phyloP scores from a whole-genome alignment of 164 flowering plant genomes.

The Nymphaea thermarum region DNA sequence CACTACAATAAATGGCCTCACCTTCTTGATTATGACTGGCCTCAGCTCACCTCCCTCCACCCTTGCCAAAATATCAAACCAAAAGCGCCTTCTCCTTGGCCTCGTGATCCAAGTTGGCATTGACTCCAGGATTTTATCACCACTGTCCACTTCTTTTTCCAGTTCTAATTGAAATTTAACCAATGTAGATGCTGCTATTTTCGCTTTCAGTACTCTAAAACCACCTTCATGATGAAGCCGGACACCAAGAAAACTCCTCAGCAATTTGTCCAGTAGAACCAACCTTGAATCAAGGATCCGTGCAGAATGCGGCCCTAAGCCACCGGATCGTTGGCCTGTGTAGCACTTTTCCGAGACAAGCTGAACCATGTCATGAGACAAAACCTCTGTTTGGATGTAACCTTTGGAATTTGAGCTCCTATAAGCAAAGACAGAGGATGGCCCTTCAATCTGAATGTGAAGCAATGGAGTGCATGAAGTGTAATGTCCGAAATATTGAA shows the following conservation, averaged over 20 bases:
- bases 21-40: conserved; percentile 35
- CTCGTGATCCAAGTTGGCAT: conserved; percentile 62
- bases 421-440: conserved; percentile 46
- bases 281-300: conserved; percentile 24
- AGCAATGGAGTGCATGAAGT: conserved; percentile 25
- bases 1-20: conserved; percentile 30
- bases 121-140: conserved; percentile 14
- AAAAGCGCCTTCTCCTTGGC: conserved; percentile 35
- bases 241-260: conserved; percentile 23
- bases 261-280: conserved; percentile 26
- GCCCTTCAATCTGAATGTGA: conserved; percentile 42
- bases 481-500: conserved; percentile 21
- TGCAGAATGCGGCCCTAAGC: conserved; percentile 17
- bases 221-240: conserved; percentile 13
- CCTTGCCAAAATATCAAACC: conserved; percentile 50
- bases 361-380: conserved; percentile 26
- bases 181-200: conserved; percentile 25
- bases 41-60: conserved; percentile 39
- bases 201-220: conserved; percentile 25
- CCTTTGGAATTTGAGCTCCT: conserved; percentile 24
- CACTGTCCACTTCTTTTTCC: conserved; percentile 28
- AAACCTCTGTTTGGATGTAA: conserved; percentile 20
- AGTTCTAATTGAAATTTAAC: conserved; percentile 48
- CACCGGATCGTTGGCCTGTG: conserved; percentile 12
- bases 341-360: conserved; percentile 60